Evolutionary conservation across 139 green algal genomes (phyloP).

Genomic region (Astrephomene gubernaculifera): DNA sequence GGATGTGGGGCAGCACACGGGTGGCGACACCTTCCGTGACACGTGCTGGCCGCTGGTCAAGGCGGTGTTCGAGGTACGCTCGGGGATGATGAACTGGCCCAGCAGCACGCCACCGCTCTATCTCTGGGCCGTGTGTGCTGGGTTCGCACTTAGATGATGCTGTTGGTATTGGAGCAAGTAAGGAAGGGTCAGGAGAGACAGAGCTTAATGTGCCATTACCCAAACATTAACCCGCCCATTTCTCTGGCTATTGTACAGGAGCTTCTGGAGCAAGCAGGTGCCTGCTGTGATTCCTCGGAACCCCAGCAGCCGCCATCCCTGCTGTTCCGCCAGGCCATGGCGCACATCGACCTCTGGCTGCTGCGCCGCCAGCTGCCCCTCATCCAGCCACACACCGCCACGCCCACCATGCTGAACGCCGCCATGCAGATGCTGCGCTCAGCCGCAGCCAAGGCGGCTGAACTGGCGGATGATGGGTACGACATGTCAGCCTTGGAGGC

Average conservation of each 20-base stretch:
- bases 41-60: conserved; percentile 53
- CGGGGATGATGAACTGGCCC: not conserved
- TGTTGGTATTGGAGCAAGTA: too few species aligned
- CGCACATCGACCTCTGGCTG: conserved; percentile 61
- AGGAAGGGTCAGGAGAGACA: too few species aligned
- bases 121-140: not conserved
- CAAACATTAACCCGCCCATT: not conserved
- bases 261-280: not conserved
- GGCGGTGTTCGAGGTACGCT: conserved; percentile 36
- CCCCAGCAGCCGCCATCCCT: not conserved
- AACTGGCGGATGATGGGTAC: conserved; percentile 42
- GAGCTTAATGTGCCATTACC: not conserved
- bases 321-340: conserved; percentile 12
- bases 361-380: conserved; percentile 27
- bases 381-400: conserved; percentile 10
- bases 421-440: conserved; percentile 54
- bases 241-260: not conserved
- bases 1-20: conserved; percentile 54
- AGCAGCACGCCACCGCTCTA: not conserved
- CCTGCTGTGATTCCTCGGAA: not conserved
- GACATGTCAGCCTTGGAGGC: conserved; percentile 42
- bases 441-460: conserved; percentile 39
- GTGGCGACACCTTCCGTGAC: conserved; percentile 2
- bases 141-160: not conserved
- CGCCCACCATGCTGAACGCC: not conserved